Evolutionary conservation across 2,329 filamentous ascomycete genomes (phyloP).

Genomic region (Coleophoma eucalyptorum): DNA sequence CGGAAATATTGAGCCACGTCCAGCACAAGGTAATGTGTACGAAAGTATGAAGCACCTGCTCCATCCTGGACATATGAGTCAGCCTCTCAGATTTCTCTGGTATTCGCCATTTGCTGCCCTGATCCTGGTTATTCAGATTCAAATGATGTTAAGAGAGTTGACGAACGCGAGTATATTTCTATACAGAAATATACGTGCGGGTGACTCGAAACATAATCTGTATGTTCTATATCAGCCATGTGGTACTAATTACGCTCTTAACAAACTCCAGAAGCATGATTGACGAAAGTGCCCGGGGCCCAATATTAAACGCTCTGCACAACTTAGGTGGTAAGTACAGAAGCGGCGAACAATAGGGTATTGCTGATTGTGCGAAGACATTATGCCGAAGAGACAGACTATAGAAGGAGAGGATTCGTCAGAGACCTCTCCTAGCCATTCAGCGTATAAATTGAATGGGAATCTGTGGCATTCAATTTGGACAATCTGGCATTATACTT

Average conservation of each 20-base stretch:
- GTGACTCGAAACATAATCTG: background rate
- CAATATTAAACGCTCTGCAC: background rate
- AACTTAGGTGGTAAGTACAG: background rate
- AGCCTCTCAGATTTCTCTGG: background rate
- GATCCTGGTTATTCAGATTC: background rate
- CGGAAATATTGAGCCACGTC: background rate
- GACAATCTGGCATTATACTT: constrained; percentile 1
- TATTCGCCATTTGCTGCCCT: constrained; percentile 1
- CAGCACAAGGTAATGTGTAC: background rate
- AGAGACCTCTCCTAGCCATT: background rate
- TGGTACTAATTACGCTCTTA: no score
- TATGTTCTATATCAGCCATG: background rate
- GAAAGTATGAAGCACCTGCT: constrained; percentile 1
- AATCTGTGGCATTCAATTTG: background rate
- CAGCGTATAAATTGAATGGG: background rate
- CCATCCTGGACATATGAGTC: background rate
- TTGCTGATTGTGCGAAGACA: background rate
- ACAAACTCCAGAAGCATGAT: background rate
- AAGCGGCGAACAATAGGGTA: no score
- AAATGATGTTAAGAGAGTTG: constrained; percentile 1
- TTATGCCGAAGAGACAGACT: background rate
- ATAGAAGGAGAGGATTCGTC: background rate
- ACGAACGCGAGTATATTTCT: background rate
- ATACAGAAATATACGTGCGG: background rate
- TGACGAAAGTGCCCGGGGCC: background rate